Evolutionary conservation across 768 basidiomycete genomes (phyloP).

Genomic region (Lactifluus rugatus): DNA sequence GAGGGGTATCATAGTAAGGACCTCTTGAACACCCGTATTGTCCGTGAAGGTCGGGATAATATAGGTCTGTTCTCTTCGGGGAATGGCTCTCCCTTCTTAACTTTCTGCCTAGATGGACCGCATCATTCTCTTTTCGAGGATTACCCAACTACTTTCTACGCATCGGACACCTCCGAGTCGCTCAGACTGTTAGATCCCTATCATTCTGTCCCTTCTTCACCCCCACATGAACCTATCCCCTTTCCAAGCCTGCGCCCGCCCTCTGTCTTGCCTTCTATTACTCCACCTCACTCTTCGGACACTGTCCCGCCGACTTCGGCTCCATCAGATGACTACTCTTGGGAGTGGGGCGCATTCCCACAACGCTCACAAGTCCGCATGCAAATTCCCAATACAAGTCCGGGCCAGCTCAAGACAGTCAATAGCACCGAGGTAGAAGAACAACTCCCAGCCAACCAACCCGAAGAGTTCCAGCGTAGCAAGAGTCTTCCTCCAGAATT

Average conservation of each 20-base stretch:
- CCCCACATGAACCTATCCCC: conserved; percentile 27
- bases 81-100: conserved; percentile 7
- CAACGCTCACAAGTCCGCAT: conserved; percentile 60
- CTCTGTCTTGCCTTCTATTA: conserved; percentile 53
- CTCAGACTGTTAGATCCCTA: neutral
- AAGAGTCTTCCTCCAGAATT: conserved; percentile 48
- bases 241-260: conserved; percentile 38
- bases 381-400: conserved; percentile 29
- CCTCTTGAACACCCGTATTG: neutral
- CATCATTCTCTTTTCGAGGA: neutral
- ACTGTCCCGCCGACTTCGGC: conserved; percentile 4
- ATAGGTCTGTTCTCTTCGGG: neutral
- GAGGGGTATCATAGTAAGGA: conserved; percentile 62
- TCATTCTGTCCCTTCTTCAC: neutral
- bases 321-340: conserved; percentile 61
- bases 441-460: conserved; percentile 12
- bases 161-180: neutral
- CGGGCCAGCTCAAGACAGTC: neutral
- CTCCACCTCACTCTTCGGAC: neutral
- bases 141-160: neutral
- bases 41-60: neutral
- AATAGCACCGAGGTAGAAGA: conserved; percentile 7
- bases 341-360: conserved; percentile 93
- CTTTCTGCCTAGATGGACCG: conserved; percentile 1
- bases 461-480: conserved; percentile 35